Base-by-base conservation (phyloP, 1,284 basidiomycete species). In the Megacollybia platyphylla region DNA sequence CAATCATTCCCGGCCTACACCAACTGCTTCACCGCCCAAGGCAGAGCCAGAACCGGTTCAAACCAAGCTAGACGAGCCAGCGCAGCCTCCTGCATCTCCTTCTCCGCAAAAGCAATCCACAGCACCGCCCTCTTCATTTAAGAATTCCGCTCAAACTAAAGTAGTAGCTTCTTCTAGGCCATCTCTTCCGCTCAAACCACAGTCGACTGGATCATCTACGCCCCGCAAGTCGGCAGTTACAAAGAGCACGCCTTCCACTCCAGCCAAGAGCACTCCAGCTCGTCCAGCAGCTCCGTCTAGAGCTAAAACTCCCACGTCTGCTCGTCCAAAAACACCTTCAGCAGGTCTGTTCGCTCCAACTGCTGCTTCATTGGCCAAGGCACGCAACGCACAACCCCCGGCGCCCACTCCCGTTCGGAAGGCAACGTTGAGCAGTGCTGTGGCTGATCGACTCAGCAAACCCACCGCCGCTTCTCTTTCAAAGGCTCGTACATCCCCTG, bases 281-380 rank as follows among this genome's bases (percentile, higher is more conserved):
- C 40, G 47, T 6, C 28, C 49, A 27, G 42, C 51, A 7, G 13
- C 41, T 28, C n/a, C 42, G 8, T 17, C 18, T 17, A 43, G 49
- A 9, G 40, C 50, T 6, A 52, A 50, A 35, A 50, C 50, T 34
- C 31, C 31, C 15, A 15, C 31, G 4, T 36, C 60, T 7, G 48
- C 52, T 7, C 58, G 56, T 18, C 54, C 62, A n/a, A 63, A 65
- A 54, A 65, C 63, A 1, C 60, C 59, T 3, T 46, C 58, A 13
- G 60, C 67, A 4, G 76, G 79, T 9, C 56, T 87, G 9, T 85
- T 79, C 52, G 81, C 84, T 9, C 83, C 84, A 1, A 87, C 83
- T 0, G 83, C 82, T 1, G 80, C 84, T 3, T 85, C 84, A 6
- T 69, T 86, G 7, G 83, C 84, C 0, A 70, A 67, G 36, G 67